phyloP scores from a whole-genome alignment of 2,329 filamentous ascomycete genomes.

The Orbilia oligospora region DNA sequence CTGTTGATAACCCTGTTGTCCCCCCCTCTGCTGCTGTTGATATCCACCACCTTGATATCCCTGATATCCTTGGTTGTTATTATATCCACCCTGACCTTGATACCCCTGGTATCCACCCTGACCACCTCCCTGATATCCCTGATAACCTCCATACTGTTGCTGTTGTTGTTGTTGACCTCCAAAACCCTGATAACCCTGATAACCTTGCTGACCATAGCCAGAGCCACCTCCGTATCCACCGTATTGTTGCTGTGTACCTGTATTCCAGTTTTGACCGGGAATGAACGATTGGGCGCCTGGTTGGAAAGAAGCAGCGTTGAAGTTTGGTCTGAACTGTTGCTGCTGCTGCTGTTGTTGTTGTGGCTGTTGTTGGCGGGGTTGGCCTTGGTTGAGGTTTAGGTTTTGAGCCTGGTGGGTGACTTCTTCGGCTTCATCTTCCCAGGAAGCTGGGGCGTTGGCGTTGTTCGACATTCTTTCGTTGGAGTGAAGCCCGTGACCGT shows the following conservation, averaged over 20 bases:
- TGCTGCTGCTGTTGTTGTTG: conserved; percentile 67
- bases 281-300: conserved; percentile 80
- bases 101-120: conserved; percentile 65
- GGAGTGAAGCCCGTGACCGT: neutral
- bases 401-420: conserved; percentile 81
- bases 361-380: conserved; percentile 77
- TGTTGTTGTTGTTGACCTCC: conserved; percentile 67
- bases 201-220: conserved; percentile 70
- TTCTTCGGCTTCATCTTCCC: conserved; percentile 80
- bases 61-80: conserved; percentile 68
- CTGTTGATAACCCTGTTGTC: conserved; percentile 67
- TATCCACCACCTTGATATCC: conserved; percentile 70
- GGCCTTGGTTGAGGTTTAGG: conserved; percentile 78
- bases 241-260: conserved; percentile 71
- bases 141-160: conserved; percentile 72
- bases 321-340: conserved; percentile 62
- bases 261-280: conserved; percentile 75
- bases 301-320: conserved; percentile 72
- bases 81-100: conserved; percentile 64
- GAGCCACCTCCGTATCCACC: conserved; percentile 68
- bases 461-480: conserved; percentile 83
- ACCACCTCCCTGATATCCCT: conserved; percentile 65
- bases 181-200: conserved; percentile 69
- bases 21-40: conserved; percentile 67
- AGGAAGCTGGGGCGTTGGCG: conserved; percentile 78